phyloP scores from a whole-genome alignment of 140 eudicot species.

The Cichorium intybus region DNA sequence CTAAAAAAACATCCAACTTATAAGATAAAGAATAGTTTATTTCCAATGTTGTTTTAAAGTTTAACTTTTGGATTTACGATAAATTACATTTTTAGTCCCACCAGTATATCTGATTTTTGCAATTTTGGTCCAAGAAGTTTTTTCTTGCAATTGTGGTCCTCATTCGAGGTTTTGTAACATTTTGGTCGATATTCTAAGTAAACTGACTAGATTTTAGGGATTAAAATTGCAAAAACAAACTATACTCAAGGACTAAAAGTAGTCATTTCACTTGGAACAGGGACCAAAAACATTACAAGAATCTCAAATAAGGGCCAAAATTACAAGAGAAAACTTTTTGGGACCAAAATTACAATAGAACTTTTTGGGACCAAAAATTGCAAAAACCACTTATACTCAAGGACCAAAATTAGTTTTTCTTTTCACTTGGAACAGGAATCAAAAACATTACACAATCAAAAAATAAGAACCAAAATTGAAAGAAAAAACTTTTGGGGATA shows the following conservation, averaged over 20 bases:
- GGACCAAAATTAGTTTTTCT: neutral
- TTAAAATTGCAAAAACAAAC: too few species aligned
- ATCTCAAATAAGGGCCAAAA: too few species aligned
- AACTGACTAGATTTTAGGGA: neutral
- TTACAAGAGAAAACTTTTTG: neutral
- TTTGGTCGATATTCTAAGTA: neutral
- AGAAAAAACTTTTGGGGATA: neutral
- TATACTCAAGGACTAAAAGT: too few species aligned
- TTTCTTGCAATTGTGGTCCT: neutral
- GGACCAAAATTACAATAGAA: too few species aligned
- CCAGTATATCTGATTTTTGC: neutral
- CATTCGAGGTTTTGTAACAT: neutral
- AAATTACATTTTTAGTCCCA: neutral
- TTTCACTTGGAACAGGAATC: neutral
- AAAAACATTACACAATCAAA: neutral
- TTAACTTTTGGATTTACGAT: neutral
- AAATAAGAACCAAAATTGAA: neutral
- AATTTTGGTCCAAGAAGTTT: neutral
- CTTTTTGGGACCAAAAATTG: neutral
- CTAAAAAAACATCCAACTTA: conserved; percentile 28
- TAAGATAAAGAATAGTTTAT: neutral
- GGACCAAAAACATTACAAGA: neutral
- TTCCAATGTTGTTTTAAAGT: neutral
- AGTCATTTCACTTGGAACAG: too few species aligned
- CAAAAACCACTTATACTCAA: neutral